Conservation (phyloP, 2,329 filamentous ascomycete genomes). For the Colletotrichum neosansevieriae region DNA sequence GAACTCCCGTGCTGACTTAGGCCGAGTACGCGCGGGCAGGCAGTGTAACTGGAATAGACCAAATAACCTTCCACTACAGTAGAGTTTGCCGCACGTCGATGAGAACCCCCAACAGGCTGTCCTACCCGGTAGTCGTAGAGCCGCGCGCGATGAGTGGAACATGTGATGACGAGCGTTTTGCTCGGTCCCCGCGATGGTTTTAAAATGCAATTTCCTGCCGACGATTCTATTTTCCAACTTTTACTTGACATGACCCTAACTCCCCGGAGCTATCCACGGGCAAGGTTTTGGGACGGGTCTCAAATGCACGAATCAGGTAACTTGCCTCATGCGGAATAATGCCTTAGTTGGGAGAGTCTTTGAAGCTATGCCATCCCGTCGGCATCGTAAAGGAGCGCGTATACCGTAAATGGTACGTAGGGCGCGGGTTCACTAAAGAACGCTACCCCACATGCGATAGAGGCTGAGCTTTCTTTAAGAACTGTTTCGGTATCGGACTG, state of each 20-base stretch:
- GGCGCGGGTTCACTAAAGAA: background rate
- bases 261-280: slow-evolving; percentile 19
- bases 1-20: no score
- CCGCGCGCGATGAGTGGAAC: background rate
- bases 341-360: slow-evolving; percentile 9
- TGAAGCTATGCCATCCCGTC: background rate
- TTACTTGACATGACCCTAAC: background rate
- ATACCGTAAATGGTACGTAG: no score
- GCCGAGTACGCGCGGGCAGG: no score
- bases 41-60: background rate
- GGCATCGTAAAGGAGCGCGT: background rate
- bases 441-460: background rate
- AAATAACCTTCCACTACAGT: background rate
- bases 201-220: background rate
- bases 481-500: slow-evolving; percentile 14
- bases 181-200: background rate
- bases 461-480: background rate
- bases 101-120: background rate
- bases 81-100: background rate
- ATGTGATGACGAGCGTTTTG: background rate
- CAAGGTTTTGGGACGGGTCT: slow-evolving; percentile 21
- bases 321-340: background rate
- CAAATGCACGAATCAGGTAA: slow-evolving; percentile 24
- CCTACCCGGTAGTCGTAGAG: background rate
- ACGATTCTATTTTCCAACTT: no score